Base-by-base conservation (phyloP, 805 yeast species). In the Wickerhamomyces tratensis region DNA sequence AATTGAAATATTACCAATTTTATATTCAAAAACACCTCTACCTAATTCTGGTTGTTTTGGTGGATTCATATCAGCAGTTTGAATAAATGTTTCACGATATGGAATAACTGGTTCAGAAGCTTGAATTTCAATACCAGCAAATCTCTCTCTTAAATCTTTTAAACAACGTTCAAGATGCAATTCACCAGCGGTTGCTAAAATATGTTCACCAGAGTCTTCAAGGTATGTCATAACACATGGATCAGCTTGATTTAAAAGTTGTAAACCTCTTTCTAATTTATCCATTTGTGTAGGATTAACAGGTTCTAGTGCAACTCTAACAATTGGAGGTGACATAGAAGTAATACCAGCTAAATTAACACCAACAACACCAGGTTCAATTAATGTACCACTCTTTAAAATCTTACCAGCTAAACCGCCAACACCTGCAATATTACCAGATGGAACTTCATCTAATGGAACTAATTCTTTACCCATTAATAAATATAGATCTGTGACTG, bases 291-390 rank as follows among this genome's bases (percentile, higher is more conserved):
- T 72, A 9, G 96, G 96, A 52, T 87, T 84, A 5, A 76, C 82
- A 1, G 99, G 96, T 58, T 93, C 99, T n/a, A 93, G 68, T 0
- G 98, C 97, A 31, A 93, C 96, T 49, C 88, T 78, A 51, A 93
- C 86, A 57, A 93, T 91, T 1, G 98, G 98, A 31, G 87, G 85
- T n/a, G 84, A 76, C 13, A 82, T 74, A 42, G 79, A 63, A 43
- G 79, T 82, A 15, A 87, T 68, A 49, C 86, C 83, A 0, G 96
- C 96, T 40, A 82, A 65, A 51, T 82, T 82, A n/a, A 79, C 79
- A 36, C 88, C 89, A 6, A 72, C 65, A 2, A 72, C 58, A 3
- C 71, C 74, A 0, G 76, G 69, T 39, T 79, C 69, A 6, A 85
- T 69, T 40, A 87, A 59, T 0, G 98, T 89, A 40, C 96, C 98